Conservation (phyloP, 257 asterid genomes). For the Nicotiana tabacum region DNA sequence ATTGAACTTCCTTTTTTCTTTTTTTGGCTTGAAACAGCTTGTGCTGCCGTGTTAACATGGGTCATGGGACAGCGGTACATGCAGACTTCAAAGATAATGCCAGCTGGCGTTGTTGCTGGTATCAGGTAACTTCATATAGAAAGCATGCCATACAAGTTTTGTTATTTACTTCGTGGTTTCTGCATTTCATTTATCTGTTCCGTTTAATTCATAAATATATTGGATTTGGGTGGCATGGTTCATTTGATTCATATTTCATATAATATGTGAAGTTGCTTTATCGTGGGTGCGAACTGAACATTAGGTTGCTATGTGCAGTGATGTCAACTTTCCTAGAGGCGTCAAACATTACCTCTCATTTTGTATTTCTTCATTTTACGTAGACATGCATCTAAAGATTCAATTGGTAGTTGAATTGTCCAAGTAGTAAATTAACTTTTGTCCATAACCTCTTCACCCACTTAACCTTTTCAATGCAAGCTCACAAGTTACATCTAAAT, state of each 20-base stretch:
- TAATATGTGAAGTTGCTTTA: neutral
- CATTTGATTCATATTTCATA: neutral
- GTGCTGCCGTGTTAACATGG: constrained; percentile 66
- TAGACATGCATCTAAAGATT: neutral
- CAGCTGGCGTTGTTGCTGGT: constrained; percentile 92
- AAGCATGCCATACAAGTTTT: neutral
- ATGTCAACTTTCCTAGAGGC: neutral
- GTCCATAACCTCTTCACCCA: neutral
- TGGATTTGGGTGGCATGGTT: neutral
- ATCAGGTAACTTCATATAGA: constrained; percentile 51
- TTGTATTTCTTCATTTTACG: neutral
- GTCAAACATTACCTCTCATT: neutral
- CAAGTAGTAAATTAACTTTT: neutral
- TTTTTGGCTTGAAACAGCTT: constrained; percentile 32
- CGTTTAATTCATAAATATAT: neutral
- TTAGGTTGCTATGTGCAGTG: neutral
- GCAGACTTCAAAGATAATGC: constrained; percentile 84
- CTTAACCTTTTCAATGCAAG: neutral
- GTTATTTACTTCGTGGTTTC: neutral
- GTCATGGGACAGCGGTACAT: constrained; percentile 81
- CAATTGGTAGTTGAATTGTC: neutral
- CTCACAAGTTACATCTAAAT: neutral
- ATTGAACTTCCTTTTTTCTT: neutral
- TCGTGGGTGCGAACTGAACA: neutral
- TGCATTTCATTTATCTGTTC: neutral